Percentiles rank a stretch among this genome's conserved stretches.
Evolutionary conservation across 768 basidiomycete genomes (phyloP).

Genomic region (Phylloporus scabripes): DNA sequence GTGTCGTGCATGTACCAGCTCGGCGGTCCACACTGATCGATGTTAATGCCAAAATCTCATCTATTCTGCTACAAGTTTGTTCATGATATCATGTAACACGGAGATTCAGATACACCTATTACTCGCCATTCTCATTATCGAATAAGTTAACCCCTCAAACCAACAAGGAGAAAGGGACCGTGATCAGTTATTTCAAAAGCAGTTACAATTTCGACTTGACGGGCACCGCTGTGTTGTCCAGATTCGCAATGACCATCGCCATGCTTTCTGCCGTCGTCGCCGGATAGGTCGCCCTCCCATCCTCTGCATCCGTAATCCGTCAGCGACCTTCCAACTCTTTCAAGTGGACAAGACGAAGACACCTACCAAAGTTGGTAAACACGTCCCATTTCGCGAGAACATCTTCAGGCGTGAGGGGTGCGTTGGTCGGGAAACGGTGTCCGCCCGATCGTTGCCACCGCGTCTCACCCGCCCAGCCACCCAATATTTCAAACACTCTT

Average conservation of each 20-base stretch:
- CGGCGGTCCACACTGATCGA: too few species aligned
- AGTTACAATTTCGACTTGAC: conserved; percentile 50
- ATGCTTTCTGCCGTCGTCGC: conserved; percentile 67
- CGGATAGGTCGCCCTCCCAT: conserved; percentile 81
- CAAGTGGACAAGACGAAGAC: not conserved
- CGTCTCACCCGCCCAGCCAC: conserved; percentile 89
- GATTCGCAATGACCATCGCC: conserved; percentile 66
- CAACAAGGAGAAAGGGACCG: not conserved
- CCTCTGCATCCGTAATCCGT: conserved; percentile 41
- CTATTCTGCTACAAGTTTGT: too few species aligned
- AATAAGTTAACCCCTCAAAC: not conserved
- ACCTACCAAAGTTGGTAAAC: conserved; percentile 80
- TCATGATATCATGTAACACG: not conserved
- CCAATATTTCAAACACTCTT: conserved; percentile 77
- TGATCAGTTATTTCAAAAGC: not conserved
- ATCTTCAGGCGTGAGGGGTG: conserved; percentile 72
- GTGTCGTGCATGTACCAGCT: too few species aligned
- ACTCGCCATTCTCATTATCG: not conserved
- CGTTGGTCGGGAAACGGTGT: conserved; percentile 78
- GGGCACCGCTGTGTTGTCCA: conserved; percentile 33
- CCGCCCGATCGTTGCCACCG: conserved; percentile 92
- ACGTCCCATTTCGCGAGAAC: conserved; percentile 72
- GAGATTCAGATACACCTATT: not conserved
- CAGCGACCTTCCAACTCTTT: not conserved
- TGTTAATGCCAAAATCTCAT: too few species aligned